Evolutionary conservation across 129 eudicot species (phyloP).

Genomic region (Apium graveolens): DNA sequence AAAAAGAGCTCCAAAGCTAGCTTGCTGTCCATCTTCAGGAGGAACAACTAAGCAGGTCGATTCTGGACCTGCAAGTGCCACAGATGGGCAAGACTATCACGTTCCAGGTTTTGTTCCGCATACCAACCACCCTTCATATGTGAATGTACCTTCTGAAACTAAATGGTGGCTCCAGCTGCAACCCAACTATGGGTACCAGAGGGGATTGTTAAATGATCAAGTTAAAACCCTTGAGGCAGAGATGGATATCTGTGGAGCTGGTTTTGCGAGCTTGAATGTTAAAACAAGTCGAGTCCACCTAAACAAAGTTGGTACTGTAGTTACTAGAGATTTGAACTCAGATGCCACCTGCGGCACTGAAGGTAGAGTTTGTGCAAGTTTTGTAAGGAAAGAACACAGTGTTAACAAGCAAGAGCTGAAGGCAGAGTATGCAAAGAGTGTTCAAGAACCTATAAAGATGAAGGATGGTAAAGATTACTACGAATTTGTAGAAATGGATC

Average conservation of each 20-base stretch:
- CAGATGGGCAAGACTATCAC: constrained; percentile 29
- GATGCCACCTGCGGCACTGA: constrained; percentile 34
- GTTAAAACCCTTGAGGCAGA: constrained; percentile 20
- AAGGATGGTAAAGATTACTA: constrained; percentile 34
- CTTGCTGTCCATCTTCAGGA: constrained; percentile 63
- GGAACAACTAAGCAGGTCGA: constrained; percentile 48
- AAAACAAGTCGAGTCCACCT: constrained; percentile 1
- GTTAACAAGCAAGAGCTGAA: constrained; percentile 15
- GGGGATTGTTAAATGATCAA: constrained; percentile 31
- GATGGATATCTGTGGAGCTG: constrained; percentile 15
- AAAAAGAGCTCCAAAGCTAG: constrained; percentile 92
- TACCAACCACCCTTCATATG: constrained; percentile 31
- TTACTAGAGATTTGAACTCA: constrained; percentile 6
- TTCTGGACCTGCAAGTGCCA: constrained; percentile 31
- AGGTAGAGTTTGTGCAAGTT: not conserved
- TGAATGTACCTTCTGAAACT: constrained; percentile 52
- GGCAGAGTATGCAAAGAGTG: constrained; percentile 19
- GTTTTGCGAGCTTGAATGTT: not conserved
- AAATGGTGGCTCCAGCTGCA: constrained; percentile 89
- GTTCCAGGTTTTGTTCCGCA: constrained; percentile 32
- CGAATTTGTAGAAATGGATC: constrained; percentile 47
- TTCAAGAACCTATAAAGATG: constrained; percentile 28
- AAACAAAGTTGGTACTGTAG: constrained; percentile 4
- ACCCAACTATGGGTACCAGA: constrained; percentile 48
- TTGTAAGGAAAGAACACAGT: constrained; percentile 16